These are phyloP conservation scores for Candida alai DNA, from an alignment of 805 yeast genomes.

Conservation along the genomic window DNA sequence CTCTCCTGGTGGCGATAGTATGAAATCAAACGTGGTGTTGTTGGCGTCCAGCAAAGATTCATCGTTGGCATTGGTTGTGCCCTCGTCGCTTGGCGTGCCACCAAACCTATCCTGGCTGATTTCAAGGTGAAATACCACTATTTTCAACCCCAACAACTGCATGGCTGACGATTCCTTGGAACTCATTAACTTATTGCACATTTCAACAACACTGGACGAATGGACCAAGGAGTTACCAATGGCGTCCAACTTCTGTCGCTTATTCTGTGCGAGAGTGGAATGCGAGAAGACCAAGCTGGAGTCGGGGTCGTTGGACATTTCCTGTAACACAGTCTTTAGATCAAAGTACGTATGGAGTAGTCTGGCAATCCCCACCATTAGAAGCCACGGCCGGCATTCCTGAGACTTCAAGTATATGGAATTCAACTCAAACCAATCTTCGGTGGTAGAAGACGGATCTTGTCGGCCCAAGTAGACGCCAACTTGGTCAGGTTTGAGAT, in stretches of 20 bases:
- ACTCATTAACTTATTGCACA: constrained; percentile 22
- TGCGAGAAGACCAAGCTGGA: constrained; percentile 7
- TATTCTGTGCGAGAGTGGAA: constrained; percentile 11
- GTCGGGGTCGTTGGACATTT: constrained; percentile 4
- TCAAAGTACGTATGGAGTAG: constrained; percentile 29
- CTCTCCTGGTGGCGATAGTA: constrained; percentile 7
- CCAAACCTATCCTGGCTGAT: not conserved
- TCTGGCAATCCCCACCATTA: constrained; percentile 29
- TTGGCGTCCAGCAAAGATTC: not conserved
- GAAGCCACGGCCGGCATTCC: constrained; percentile 37
- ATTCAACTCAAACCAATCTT: constrained; percentile 23
- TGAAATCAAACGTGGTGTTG: constrained; percentile 8
- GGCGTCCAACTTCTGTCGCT: constrained; percentile 25
- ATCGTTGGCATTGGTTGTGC: not conserved
- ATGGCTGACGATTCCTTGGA: constrained; percentile 10
- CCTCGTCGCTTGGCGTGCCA: too few species aligned
- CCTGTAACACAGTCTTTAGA: constrained; percentile 13
- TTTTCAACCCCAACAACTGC: constrained; percentile 16
- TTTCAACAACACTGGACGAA: constrained; percentile 18
- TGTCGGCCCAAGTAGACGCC: constrained; percentile 1
- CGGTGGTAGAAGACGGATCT: not conserved
- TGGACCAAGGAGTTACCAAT: constrained; percentile 17
- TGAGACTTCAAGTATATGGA: constrained; percentile 19
- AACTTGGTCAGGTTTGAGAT: constrained; percentile 6
- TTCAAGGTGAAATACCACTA: constrained; percentile 17